Evolutionary conservation across 176 grass and related monocot species (phyloP), one percentile per base, ranked within the genome.

Genomic region (Raddia distichophylla): DNA sequence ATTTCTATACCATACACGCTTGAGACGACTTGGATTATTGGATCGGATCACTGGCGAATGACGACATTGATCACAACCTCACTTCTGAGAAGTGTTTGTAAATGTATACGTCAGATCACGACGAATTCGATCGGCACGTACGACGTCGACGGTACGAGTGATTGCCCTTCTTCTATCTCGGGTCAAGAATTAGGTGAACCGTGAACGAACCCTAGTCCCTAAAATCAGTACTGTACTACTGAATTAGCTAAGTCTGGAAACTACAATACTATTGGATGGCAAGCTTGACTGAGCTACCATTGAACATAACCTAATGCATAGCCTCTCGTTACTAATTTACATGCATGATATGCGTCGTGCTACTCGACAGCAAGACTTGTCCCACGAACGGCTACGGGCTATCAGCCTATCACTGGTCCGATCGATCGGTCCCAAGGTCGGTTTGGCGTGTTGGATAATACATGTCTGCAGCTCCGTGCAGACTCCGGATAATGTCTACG

Each of bases 131-230:
- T 40, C 37, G 37, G 37, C 37, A 40, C 37, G 37, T 40, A 40
- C 37, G 37, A 40, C 37, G 37, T 40, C 1, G 37, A 40, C 37
- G 37, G 46, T 48, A 48, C 8, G 27, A 78, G 64, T 35, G 22
- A n/a, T 78, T 78, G 35, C 27, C 64, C 75, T 17, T 61, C 20
- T 64, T 51, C 75, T 5, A 78, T 78, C 20, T 78, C 20, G 22
- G 9, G 60, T 65, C 32, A 78, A 40, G 6, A 35, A 65, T 65
- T 52, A 65, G 60, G 75, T 78, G 45, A 64, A 51, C 22, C 27
- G 3, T 64, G 46, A 51, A 78, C 22, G 16, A 35, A 50, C 60
- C 75, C 18, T 51, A 78, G 13, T 5, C 16, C 7, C 16, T 33
- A 52, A 15, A 10, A n/a, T n/a, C n/a, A n/a, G n/a, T n/a, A n/a